Evolutionary conservation across 2,329 filamentous ascomycete species (phyloP), one percentile per base, ranked within the genome.

Genomic region (Endothia cerciana): DNA sequence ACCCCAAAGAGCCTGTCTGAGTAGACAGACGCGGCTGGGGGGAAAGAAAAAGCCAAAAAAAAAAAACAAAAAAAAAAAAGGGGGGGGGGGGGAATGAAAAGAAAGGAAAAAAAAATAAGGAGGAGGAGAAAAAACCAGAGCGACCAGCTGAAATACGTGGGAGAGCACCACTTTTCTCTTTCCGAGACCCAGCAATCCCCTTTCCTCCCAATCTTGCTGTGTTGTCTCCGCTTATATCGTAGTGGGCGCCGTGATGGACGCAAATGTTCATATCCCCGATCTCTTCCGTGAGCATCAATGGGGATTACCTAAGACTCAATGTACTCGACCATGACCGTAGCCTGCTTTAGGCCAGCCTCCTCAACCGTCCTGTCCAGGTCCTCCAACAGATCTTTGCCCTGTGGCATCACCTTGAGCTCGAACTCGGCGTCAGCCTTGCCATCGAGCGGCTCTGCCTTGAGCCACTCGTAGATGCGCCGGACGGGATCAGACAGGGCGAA

Each of bases 271-370:
- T 36, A 10, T 7, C 33, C n/a, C 33, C 33, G 33, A n/a, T 17
- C 3, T 22, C 19, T 17, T 45, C n/a, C 41, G 41, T 45, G n/a
- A 45, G 6, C 41, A 6, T 45, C 19, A 45, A 17, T 45, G 19
- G 41, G 19, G 8, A 45, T 47, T 10, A 13, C 28, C 11, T 30
- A 67, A 33, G 55, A 33, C 40, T 66, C 66, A 19, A 68, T 53
- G 43, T 66, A 96, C 77, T 97, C 95, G 71, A 99, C 90, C 92
- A 97, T 97, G 8, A 99, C 90, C 0, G 93, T 97, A 3, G 91
- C 93, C 74, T 96, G 94, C 82, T 95, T 97, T 72, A 99, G 78
- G 0, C 94, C 93, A 0, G 91, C 92, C 73, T 93, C 90, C 71
- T 87, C 87, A 67, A 99, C 91, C 0, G 88, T 92, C 70, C 85